Evolutionary conservation across 1,284 basidiomycete genomes (phyloP).

Genomic region (Papiliotrema fonsecae): DNA sequence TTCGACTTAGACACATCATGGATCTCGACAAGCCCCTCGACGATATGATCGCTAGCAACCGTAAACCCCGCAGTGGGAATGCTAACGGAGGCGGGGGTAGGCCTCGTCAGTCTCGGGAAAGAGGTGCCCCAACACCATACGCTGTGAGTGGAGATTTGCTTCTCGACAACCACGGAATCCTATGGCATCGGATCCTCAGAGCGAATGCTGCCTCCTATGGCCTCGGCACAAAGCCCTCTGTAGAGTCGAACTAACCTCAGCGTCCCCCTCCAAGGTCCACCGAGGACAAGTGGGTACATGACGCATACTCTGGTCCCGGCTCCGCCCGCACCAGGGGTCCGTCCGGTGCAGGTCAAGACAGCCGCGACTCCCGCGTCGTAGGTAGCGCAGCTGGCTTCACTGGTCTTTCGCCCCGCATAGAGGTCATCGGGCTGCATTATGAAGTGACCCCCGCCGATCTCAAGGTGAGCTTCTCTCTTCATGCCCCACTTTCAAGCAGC

Average conservation of each 20-base stretch:
- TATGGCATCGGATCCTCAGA: background rate
- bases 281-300: conserved; percentile 47
- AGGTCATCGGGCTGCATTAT: conserved; percentile 87
- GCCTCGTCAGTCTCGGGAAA: conserved; percentile 12
- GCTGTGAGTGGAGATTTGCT: conserved; percentile 22
- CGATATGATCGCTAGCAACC: conserved; percentile 36
- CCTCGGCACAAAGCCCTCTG: background rate
- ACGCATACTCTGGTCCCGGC: conserved; percentile 35
- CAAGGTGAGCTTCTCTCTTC: conserved; percentile 64
- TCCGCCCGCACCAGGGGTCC: conserved; percentile 2
- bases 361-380: conserved; percentile 8
- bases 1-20: too few species aligned
- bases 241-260: conserved; percentile 15
- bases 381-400: conserved; percentile 30
- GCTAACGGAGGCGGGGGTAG: conserved; percentile 10
- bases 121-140: conserved; percentile 31
- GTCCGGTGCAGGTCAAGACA: conserved; percentile 2
- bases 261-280: conserved; percentile 44
- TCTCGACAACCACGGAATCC: background rate
- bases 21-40: conserved; percentile 47
- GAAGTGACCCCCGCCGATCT: conserved; percentile 85
- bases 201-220: background rate
- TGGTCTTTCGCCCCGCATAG: conserved; percentile 59
- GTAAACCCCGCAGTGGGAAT: conserved; percentile 15
- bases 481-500: too few species aligned